phyloP scores from a whole-genome alignment of 441 rosid genomes.

The Populus tomentosa region DNA sequence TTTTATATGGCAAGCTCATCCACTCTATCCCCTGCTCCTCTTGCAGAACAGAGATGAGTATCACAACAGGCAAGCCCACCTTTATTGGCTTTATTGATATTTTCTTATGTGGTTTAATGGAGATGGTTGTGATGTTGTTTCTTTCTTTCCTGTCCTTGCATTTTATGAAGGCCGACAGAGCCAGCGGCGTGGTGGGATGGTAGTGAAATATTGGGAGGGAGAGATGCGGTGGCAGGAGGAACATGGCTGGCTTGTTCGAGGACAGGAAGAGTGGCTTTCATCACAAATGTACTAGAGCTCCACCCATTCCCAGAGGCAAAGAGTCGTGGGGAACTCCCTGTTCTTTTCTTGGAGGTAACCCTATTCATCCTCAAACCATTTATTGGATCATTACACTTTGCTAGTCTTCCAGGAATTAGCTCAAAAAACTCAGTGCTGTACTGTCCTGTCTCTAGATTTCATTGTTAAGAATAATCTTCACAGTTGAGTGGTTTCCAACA shows the following conservation, averaged over 20 bases:
- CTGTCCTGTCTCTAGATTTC: not conserved
- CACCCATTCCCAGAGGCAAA: constrained; percentile 39
- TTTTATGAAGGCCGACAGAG: constrained; percentile 42
- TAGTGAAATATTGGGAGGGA: constrained; percentile 49
- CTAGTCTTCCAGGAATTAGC: not conserved
- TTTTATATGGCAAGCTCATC: constrained; percentile 62
- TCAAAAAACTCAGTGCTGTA: not conserved
- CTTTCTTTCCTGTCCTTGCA: not conserved
- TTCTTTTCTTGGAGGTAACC: constrained; percentile 55
- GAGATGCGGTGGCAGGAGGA: constrained; percentile 62
- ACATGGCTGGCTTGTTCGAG: constrained; percentile 69
- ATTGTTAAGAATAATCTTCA: not conserved
- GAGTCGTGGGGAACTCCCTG: constrained; percentile 63
- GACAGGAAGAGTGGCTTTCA: constrained; percentile 55
- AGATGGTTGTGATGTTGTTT: too few species aligned
- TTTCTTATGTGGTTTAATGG: not conserved
- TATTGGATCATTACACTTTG: not conserved
- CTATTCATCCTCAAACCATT: not conserved
- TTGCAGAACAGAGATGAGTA: constrained; percentile 68
- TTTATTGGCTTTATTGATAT: not conserved
- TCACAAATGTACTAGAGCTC: constrained; percentile 64
- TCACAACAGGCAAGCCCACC: constrained; percentile 44
- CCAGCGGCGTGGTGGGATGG: constrained; percentile 64
- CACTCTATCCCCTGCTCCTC: constrained; percentile 59
- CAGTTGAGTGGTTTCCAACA: too few species aligned